Evolutionary conservation across 2,329 filamentous ascomycete genomes (phyloP).

Genomic region (Trichoderma harzianum): DNA sequence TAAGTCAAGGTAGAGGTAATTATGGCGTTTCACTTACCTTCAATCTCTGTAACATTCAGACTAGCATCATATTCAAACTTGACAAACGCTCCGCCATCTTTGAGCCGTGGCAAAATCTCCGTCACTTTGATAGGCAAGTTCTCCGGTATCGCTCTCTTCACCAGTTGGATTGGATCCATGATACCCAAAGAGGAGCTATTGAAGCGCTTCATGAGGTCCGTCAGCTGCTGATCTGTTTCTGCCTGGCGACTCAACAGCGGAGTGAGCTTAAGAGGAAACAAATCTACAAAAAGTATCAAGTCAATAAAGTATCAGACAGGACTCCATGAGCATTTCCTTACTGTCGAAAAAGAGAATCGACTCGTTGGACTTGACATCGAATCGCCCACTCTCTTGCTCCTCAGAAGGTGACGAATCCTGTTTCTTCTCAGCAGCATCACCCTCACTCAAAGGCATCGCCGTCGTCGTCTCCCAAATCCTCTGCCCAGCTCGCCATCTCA

Average conservation of each 20-base stretch:
- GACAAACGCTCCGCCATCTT: constrained; percentile 91
- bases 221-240: constrained; percentile 48
- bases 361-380: constrained; percentile 71
- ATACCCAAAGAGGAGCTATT: constrained; percentile 49
- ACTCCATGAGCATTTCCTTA: constrained; percentile 39
- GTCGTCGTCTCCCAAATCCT: constrained; percentile 28
- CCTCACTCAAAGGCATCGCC: constrained; percentile 11
- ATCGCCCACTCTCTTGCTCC: constrained; percentile 74
- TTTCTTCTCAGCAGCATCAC: constrained; percentile 55
- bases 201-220: constrained; percentile 50
- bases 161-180: constrained; percentile 50
- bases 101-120: constrained; percentile 77
- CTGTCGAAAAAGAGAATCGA: constrained; percentile 88
- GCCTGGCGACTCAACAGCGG: constrained; percentile 43
- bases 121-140: constrained; percentile 66
- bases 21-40: constrained; percentile 32
- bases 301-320: background rate
- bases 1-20: background rate
- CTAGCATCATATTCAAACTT: constrained; percentile 63
- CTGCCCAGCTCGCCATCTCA: constrained; percentile 6
- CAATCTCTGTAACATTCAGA: constrained; percentile 40
- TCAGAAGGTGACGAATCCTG: constrained; percentile 37
- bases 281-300: constrained; percentile 50
- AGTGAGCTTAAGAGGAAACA: constrained; percentile 75
- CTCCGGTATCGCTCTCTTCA: constrained; percentile 61